Conservation (phyloP, 2,329 filamentous ascomycete species). For the Diatrype stigma region DNA sequence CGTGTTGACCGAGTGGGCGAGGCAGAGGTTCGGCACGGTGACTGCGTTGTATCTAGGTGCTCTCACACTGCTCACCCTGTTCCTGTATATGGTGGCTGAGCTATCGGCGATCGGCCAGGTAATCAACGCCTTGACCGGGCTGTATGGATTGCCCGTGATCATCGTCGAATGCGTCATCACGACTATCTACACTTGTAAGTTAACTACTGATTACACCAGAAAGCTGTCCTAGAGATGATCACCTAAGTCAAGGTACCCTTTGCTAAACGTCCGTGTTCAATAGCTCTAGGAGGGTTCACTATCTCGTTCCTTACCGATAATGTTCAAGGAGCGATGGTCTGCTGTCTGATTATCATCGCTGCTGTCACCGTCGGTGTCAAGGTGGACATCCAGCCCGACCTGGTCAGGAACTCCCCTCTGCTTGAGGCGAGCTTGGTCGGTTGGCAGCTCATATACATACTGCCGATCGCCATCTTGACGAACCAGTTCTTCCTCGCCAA, state of each 20-base stretch:
- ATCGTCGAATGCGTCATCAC: constrained; percentile 76
- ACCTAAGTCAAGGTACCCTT: background rate
- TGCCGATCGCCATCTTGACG: constrained; percentile 74
- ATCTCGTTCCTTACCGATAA: constrained; percentile 84
- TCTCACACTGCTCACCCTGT: constrained; percentile 75
- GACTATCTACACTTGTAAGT: constrained; percentile 75
- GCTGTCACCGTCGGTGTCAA: constrained; percentile 74
- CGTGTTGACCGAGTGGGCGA: constrained; percentile 79
- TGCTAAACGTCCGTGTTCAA: constrained; percentile 5
- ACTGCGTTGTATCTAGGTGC: constrained; percentile 71
- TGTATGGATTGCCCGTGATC: constrained; percentile 69
- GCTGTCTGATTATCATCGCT: constrained; percentile 69
- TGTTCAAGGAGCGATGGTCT: constrained; percentile 74
- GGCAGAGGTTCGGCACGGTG: constrained; percentile 68
- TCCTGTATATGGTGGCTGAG: constrained; percentile 84
- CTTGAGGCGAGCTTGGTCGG: constrained; percentile 68
- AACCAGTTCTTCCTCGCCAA: constrained; percentile 85
- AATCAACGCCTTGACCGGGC: constrained; percentile 66
- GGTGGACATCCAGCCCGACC: constrained; percentile 64
- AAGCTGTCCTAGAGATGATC: constrained; percentile 1
- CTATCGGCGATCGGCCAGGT: constrained; percentile 79
- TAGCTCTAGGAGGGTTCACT: constrained; percentile 74
- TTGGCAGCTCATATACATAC: constrained; percentile 82
- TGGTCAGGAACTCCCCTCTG: constrained; percentile 66
- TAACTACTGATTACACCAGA: background rate